Conservation (phyloP, 1,284 basidiomycete genomes). For the Chalciporus piperatoides region DNA sequence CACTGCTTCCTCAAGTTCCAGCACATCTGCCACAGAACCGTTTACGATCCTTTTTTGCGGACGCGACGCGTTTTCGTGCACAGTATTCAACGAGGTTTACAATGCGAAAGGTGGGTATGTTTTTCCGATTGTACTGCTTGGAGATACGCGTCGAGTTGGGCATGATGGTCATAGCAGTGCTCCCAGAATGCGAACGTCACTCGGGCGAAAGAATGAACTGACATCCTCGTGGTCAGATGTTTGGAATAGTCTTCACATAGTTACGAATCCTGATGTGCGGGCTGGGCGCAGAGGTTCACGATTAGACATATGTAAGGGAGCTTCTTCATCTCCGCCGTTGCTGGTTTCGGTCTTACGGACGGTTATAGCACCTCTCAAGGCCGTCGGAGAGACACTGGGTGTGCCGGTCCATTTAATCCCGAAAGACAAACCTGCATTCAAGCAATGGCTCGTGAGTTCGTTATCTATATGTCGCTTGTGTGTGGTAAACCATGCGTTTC, state of each 20-base stretch:
- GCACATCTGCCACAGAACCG: conserved; percentile 16
- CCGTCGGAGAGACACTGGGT: conserved; percentile 44
- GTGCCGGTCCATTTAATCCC: conserved; percentile 60
- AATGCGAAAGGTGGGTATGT: conserved; percentile 36
- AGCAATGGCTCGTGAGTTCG: conserved; percentile 49
- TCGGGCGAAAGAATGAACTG: conserved; percentile 3
- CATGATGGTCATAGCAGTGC: background rate
- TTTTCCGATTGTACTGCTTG: background rate
- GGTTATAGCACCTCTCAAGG: conserved; percentile 54
- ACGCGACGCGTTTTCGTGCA: conserved; percentile 56
- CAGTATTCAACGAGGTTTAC: conserved; percentile 42
- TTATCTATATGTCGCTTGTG: conserved; percentile 1
- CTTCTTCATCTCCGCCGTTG: background rate
- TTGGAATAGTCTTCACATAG: conserved; percentile 28
- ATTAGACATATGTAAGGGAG: conserved; percentile 27
- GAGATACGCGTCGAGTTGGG: background rate
- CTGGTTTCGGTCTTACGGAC: background rate
- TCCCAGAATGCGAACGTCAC: too few species aligned
- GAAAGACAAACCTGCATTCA: conserved; percentile 51
- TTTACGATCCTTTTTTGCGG: conserved; percentile 54
- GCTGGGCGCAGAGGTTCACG: conserved; percentile 35
- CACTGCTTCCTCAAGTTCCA: background rate
- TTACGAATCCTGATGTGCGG: conserved; percentile 48
- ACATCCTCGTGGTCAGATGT: conserved; percentile 23
- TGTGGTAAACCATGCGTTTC: conserved; percentile 25